A percentile compares a stretch with the other conserved stretches of the same genome.
Conservation (phyloP, 2,329 filamentous ascomycete species). For the Penicillium oxalicum region DNA sequence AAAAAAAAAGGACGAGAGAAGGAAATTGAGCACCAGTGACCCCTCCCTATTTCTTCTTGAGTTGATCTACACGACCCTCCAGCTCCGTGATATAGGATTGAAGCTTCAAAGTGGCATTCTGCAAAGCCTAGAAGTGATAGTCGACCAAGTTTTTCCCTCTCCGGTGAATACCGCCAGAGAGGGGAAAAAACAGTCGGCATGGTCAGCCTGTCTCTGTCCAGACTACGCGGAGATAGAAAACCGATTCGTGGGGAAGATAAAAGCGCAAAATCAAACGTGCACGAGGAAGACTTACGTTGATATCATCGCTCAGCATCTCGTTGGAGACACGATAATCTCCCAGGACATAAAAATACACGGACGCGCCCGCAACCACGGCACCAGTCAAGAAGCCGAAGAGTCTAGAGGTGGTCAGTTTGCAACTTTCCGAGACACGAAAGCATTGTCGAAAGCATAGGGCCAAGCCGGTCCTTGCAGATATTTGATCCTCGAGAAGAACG, state of each 20-base stretch:
- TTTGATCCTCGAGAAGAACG: not conserved
- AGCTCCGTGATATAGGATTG: conserved; percentile 75
- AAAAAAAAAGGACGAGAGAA: not conserved
- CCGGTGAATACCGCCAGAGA: not conserved
- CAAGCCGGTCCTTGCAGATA: too few relatives aligned
- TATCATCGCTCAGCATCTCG: conserved; percentile 88
- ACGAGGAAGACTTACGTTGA: conserved; percentile 60
- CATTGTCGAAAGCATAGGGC: too few relatives aligned
- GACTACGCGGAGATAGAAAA: not conserved
- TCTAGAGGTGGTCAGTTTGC: conserved; percentile 43
- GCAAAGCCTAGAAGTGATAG: conserved; percentile 59
- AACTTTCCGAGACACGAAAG: too few relatives aligned
- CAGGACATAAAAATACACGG: conserved; percentile 86
- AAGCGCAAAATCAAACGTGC: too few relatives aligned
- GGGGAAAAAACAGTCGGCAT: not conserved
- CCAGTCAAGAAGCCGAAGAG: conserved; percentile 89
- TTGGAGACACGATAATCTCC: conserved; percentile 92
- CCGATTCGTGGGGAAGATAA: too few relatives aligned
- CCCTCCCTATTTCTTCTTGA: conserved; percentile 56
- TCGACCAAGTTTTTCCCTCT: not conserved
- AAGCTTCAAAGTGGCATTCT: conserved; percentile 79
- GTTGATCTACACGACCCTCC: conserved; percentile 68
- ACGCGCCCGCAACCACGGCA: conserved; percentile 68
- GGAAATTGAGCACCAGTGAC: too few relatives aligned
- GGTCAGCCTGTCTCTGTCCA: not conserved